Evolutionary conservation across 2,329 filamentous ascomycete genomes (phyloP), one percentile per base, ranked within the genome.

Genomic region (Rhynchosporium graminicola): DNA sequence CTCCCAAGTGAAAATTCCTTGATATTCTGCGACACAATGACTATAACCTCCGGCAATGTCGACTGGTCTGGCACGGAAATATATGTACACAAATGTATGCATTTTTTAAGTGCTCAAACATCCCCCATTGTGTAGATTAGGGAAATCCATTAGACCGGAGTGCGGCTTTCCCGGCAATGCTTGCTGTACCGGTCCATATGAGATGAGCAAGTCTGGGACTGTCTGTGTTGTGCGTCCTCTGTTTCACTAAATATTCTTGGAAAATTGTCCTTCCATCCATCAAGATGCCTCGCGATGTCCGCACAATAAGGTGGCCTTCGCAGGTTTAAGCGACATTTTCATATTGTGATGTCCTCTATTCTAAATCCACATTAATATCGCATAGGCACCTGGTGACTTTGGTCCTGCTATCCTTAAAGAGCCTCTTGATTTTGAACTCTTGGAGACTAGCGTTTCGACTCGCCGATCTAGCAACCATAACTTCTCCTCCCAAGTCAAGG

Each of bases 391-490:
- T 7, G 70, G 70, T 10, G 65, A 63, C 54, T 45, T 72, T 28
- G 71, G 71, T 9, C 42, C 61, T 12, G 61, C 63, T 3, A 60
- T 72, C 45, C 63, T 72, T 28, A 67, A 64, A 47, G 66, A 65
- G 29, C 65, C 72, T 13, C 48, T 70, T 36, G 59, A 57, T 10
- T 69, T 69, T 3, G 55, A 60, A 10, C 64, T 67, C 46, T 73
- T 83, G 75, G 77, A 78, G 42, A 72, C 82, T 59, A 81, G 79
- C n/a, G 76, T 83, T 42, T 76, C 84, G 55, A 79, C 78, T 42
- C 80, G 82, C 33, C 65, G 71, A 33, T 42, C 54, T 2, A 61
- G 61, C 51, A 63, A 31, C 2, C 54, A 64, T 50, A 67, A 46
- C 15, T 70, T 68, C 59, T 63, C 66, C 9, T 6, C 63, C 0